phyloP scores from a whole-genome alignment of 1,284 basidiomycete species.

The Caloboletus firmus region DNA sequence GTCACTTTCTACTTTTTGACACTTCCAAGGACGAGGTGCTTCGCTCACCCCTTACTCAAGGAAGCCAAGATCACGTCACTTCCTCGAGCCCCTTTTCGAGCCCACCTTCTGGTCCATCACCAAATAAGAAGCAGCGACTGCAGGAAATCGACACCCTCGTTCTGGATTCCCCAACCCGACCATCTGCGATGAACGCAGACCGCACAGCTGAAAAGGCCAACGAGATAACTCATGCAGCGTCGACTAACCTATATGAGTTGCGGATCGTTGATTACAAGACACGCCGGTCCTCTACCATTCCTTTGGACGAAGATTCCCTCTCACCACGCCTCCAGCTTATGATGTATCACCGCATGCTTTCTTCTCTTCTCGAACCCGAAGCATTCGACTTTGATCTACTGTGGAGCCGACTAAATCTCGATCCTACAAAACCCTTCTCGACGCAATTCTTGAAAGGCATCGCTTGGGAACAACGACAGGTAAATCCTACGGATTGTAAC shows the following conservation, averaged over 20 bases:
- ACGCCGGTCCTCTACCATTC: constrained; percentile 53
- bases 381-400: constrained; percentile 54
- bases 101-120: constrained; percentile 5
- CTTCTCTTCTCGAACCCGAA: constrained; percentile 46
- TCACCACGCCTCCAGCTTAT: constrained; percentile 79
- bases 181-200: not conserved
- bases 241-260: constrained; percentile 37
- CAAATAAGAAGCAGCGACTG: constrained; percentile 20
- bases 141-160: not conserved
- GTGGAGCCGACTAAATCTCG: constrained; percentile 54
- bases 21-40: constrained; percentile 43
- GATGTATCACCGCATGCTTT: constrained; percentile 77
- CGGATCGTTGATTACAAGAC: constrained; percentile 79
- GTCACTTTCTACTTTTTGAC: not conserved
- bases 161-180: not conserved
- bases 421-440: constrained; percentile 53
- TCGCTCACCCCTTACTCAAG: not conserved
- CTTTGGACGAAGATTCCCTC: constrained; percentile 60
- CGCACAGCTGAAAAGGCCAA: not conserved
- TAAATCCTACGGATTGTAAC: constrained; percentile 23
- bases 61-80: not conserved
- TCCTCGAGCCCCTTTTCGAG: not conserved
- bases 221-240: constrained; percentile 1
- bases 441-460: constrained; percentile 54
- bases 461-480: constrained; percentile 39